A percentile compares a stretch with the other conserved stretches of the same genome.
Conservation (phyloP, 352 stramenopile genomes). For the Pythium aphanidermatum region DNA sequence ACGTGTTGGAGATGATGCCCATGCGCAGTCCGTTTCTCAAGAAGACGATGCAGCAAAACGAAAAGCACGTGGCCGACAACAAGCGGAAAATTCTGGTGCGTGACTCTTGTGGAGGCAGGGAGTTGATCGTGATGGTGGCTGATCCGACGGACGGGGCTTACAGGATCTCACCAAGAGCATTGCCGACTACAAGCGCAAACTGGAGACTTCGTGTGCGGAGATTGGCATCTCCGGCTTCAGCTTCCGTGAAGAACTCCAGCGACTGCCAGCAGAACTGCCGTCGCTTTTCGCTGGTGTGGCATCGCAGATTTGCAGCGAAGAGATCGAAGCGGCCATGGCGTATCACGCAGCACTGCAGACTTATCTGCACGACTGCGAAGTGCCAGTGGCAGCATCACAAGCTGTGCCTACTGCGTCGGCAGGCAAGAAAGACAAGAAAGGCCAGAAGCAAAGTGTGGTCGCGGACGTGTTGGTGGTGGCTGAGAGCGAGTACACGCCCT, state of each 20-base stretch:
- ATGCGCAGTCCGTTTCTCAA: slow-evolving; percentile 56
- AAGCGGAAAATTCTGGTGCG: slow-evolving; percentile 68
- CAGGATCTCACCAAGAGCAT: slow-evolving; percentile 71
- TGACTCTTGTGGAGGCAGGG: background rate
- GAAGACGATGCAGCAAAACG: slow-evolving; percentile 72
- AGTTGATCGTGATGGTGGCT: background rate
- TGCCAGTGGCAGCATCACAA: slow-evolving; percentile 12
- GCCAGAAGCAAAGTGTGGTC: slow-evolving; percentile 11
- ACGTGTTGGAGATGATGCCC: background rate
- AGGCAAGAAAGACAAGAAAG: slow-evolving; percentile 43
- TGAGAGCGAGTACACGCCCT: slow-evolving; percentile 29
- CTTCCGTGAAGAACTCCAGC: slow-evolving; percentile 62
- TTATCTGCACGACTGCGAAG: slow-evolving; percentile 55
- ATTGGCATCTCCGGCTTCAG: slow-evolving; percentile 58
- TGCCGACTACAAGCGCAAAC: slow-evolving; percentile 62
- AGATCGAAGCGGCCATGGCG: slow-evolving; percentile 34
- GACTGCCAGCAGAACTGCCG: slow-evolving; percentile 47
- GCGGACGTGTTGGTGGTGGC: slow-evolving; percentile 6
- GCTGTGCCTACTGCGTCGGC: slow-evolving; percentile 7
- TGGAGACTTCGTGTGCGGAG: slow-evolving; percentile 42
- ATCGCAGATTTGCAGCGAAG: slow-evolving; percentile 30
- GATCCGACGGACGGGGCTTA: background rate
- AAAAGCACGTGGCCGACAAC: slow-evolving; percentile 77
- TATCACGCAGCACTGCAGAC: slow-evolving; percentile 66
- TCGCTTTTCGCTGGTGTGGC: slow-evolving; percentile 43